phyloP scores from a whole-genome alignment of 306 rosid genomes.

The Rosa persica region DNA sequence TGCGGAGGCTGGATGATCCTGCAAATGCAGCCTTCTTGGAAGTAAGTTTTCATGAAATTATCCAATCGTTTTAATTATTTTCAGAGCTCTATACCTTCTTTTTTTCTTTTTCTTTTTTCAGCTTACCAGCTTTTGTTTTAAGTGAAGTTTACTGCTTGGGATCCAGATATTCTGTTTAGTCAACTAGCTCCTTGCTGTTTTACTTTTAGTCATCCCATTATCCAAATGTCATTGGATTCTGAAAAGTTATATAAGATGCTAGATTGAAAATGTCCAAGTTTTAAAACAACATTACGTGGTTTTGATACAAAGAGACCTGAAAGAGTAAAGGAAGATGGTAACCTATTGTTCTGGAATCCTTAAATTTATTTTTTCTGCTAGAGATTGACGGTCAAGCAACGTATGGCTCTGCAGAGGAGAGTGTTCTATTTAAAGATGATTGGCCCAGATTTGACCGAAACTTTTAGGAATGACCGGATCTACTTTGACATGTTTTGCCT shows the following conservation, averaged over 20 bases:
- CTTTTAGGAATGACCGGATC: background rate
- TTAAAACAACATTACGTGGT: background rate
- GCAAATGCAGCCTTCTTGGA: constrained; percentile 74
- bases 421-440: background rate
- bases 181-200: background rate
- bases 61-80: background rate
- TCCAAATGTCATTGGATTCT: background rate
- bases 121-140: background rate
- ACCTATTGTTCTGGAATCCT: background rate
- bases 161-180: background rate
- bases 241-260: background rate
- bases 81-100: background rate
- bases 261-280: background rate
- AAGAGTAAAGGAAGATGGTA: background rate
- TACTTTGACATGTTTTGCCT: background rate
- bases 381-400: background rate
- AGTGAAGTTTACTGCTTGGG: background rate
- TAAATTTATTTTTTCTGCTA: background rate
- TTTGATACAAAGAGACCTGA: background rate
- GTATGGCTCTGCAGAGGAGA: background rate
- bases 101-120: background rate
- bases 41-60: constrained; percentile 42
- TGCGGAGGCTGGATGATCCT: constrained; percentile 73
- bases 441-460: background rate
- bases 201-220: background rate